Evolutionary conservation across 345 rosid genomes (phyloP), one percentile per base, ranked within the genome.

Genomic region (Reutealis trisperma): DNA sequence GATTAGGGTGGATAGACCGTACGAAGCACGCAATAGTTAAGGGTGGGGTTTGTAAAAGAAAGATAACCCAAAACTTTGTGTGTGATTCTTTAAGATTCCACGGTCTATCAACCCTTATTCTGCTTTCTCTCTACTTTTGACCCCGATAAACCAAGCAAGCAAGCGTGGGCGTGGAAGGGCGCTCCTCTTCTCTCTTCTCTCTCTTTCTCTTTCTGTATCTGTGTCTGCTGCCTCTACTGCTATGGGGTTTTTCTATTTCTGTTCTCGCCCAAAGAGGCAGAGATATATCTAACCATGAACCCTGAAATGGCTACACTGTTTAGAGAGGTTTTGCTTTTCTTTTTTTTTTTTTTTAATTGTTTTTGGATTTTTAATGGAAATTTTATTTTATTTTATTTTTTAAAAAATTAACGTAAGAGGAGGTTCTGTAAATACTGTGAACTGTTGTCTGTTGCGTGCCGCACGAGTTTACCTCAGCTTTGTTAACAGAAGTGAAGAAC

Each of bases 1-100:
- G 93, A 87, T 72, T 84, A 82, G 87, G 87, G 88, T 87, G 77
- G 91, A 90, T 90, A 92, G 97, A 90, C 94, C 93, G 93, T 85
- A 87, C 87, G 90, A 90, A 90, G 84, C 94, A 90, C 90, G 88
- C 89, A 77, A 82, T 47, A 78, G 88, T 84, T 62, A 54, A 42
- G 77, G 82, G 78, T 73, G 57, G 80, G 78, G 79, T 45, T 72
- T 54, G 13, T 49, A 44, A 32, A 22, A 66, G 44, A 45, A 37
- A 34, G 62, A 25, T 14, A 63, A 65, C 37, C 71, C 42, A 27
- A 51, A 44, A 70, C 32, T 74, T 57, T 52, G 79, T 42, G 87
- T 71, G 91, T 80, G 91, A 92, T 87, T 90, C 89, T 73, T 54
- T 72, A 32, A 79, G 91, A 90, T 90, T 89, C 90, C 86, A 89